phyloP scores from a whole-genome alignment of 345 rosid genomes.

The Nephelium lappaceum region DNA sequence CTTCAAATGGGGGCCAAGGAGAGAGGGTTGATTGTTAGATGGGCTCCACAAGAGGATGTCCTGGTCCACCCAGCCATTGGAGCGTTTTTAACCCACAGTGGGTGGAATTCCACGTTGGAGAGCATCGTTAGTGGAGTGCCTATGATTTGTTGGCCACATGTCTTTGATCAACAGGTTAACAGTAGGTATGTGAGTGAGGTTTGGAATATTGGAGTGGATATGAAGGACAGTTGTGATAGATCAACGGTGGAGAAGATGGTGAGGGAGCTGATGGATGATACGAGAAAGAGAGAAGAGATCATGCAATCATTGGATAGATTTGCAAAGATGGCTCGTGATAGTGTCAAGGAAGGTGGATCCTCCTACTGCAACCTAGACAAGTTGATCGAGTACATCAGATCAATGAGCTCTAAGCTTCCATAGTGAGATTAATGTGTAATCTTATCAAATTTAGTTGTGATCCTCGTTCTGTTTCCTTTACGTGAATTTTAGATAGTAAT shows the following conservation, averaged over 20 bases:
- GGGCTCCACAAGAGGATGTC: constrained; percentile 36
- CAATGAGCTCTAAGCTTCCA: no score
- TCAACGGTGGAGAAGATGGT: constrained; percentile 51
- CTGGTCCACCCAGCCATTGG: constrained; percentile 40
- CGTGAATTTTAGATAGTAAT: no score
- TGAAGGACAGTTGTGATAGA: constrained; percentile 64
- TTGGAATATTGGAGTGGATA: constrained; percentile 53
- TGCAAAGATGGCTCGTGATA: constrained; percentile 34
- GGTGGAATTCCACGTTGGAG: constrained; percentile 38
- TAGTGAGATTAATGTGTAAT: no score
- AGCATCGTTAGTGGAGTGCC: constrained; percentile 38
- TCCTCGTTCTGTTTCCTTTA: no score
- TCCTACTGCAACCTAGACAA: constrained; percentile 37
- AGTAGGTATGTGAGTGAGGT: constrained; percentile 35
- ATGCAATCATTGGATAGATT: constrained; percentile 19
- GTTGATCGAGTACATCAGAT: constrained; percentile 41
- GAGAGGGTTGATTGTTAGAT: constrained; percentile 19
- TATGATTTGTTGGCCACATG: constrained; percentile 44
- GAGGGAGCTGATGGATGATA: constrained; percentile 57
- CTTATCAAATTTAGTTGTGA: no score
- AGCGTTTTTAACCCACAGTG: constrained; percentile 38
- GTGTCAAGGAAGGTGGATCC: constrained; percentile 39
- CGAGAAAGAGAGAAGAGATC: constrained; percentile 46
- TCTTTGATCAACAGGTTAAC: constrained; percentile 41
- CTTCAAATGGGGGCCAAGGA: background rate